Evolutionary conservation across 495 filamentous ascomycete species (phyloP), one percentile per base, ranked within the genome.

Genomic region (Trichoderma orchidacearum): DNA sequence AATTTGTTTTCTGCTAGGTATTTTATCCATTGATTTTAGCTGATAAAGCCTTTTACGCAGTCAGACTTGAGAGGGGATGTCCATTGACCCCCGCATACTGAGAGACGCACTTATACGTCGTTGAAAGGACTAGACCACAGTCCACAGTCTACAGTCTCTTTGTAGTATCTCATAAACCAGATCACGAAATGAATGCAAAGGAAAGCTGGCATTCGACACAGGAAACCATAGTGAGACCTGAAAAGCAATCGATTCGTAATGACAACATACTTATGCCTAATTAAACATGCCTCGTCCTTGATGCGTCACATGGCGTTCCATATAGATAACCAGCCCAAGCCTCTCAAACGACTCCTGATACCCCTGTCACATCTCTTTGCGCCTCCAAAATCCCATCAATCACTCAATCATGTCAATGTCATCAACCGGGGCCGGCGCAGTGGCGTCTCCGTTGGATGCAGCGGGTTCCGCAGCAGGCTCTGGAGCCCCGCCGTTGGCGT

Each of bases 371-470:
- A 25, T 17, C 11, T 23, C 23, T 25, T 28, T 23, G 21, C 41
- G 11, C 2, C 27, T 23, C 18, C 41, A 11, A 15, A 25, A 25
- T 3, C 21, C 21, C 15, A 25, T 27, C 13, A 18, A 28, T 38
- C 57, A 67, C 60, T 64, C 62, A 56, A 67, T 64, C 65, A 67
- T 67, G 51, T 67, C 65, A 15, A 62, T 57, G 56, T 67, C 65
- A 35, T 62, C 64, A 17, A 53, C 52, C 21, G 8, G 13, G 23
- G 53, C 53, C 15, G 52, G 50, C n/a, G 25, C 41, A 29, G 51
- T 27, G 50, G 18, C 11, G 4, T 11, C 30, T 28, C 30, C 56
- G 30, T 15, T 41, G 27, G 51, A 27, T 21, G 51, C 58, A 29
- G 38, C 60, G 53, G 58, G 32, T 45, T 45, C 38, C 27, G 61